phyloP scores from a whole-genome alignment of 2,329 filamentous ascomycete genomes.

The Colletotrichum graminicola region DNA sequence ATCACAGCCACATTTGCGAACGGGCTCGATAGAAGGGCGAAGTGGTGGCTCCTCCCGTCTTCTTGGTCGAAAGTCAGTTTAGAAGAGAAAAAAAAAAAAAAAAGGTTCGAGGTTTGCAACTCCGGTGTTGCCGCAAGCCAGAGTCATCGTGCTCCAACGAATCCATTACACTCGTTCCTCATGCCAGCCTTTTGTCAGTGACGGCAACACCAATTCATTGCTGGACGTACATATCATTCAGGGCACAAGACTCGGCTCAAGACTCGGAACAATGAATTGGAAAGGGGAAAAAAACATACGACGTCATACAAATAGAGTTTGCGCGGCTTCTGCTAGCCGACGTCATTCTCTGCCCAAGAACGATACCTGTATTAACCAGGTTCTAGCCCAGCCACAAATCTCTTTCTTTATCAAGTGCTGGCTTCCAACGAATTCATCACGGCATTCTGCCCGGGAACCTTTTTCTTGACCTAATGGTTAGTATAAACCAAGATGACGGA shows the following conservation, averaged over 20 bases:
- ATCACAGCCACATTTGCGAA: constrained; percentile 33
- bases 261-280: background rate
- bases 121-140: background rate
- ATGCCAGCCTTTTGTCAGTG: background rate
- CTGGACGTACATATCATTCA: constrained; percentile 1
- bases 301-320: constrained; percentile 39
- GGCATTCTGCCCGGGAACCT: background rate
- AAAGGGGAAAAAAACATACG: background rate
- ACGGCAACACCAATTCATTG: background rate
- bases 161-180: background rate
- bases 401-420: constrained; percentile 17
- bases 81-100: background rate
- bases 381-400: constrained; percentile 29
- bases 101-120: background rate
- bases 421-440: background rate
- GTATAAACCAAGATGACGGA: background rate
- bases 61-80: background rate
- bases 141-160: background rate
- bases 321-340: constrained; percentile 32
- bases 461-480: background rate
- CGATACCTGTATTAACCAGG: constrained; percentile 27
- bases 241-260: no score
- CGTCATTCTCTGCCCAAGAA: constrained; percentile 26
- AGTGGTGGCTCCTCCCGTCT: constrained; percentile 12
- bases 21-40: background rate